These are phyloP conservation scores for Botrytis porri DNA, from an alignment of 2,329 filamentous ascomycete genomes.

Conservation along the genomic window DNA sequence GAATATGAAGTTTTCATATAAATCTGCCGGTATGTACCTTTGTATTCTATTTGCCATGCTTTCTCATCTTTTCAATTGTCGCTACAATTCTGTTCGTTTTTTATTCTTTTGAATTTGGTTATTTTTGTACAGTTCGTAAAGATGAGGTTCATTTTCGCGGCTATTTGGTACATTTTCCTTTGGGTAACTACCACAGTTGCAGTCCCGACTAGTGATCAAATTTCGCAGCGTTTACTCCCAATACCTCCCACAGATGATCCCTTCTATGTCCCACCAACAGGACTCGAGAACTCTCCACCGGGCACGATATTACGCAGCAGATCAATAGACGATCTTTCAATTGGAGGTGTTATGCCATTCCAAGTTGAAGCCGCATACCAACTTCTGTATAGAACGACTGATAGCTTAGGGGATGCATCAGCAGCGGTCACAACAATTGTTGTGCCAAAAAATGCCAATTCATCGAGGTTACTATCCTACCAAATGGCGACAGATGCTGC, in stretches of 20 bases:
- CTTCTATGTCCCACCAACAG: conserved; percentile 39
- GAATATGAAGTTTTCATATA: not conserved
- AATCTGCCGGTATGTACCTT: not conserved
- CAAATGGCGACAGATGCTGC: conserved; percentile 44
- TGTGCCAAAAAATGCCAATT: conserved; percentile 31
- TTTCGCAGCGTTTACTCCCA: conserved; percentile 4
- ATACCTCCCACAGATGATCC: conserved; percentile 40
- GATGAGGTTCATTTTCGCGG: not conserved
- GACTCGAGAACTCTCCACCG: conserved; percentile 35
- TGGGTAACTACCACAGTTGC: not conserved
- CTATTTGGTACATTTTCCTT: not conserved
- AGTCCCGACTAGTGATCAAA: not conserved
- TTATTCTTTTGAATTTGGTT: not conserved
- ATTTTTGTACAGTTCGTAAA: not conserved
- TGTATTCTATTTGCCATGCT: not conserved
- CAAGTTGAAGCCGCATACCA: conserved; percentile 34
- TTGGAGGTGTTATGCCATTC: conserved; percentile 31
- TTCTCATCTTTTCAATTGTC: too few relatives aligned
- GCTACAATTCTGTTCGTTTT: not conserved
- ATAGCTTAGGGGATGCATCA: conserved; percentile 40
- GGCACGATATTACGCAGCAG: conserved; percentile 38
- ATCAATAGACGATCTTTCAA: conserved; percentile 31
- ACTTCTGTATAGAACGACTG: conserved; percentile 43
- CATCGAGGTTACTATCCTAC: conserved; percentile 41
- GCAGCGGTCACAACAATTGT: conserved; percentile 43